Evolutionary conservation across 108 stramenopile species (phyloP).

Genomic region (Seminavis robusta): DNA sequence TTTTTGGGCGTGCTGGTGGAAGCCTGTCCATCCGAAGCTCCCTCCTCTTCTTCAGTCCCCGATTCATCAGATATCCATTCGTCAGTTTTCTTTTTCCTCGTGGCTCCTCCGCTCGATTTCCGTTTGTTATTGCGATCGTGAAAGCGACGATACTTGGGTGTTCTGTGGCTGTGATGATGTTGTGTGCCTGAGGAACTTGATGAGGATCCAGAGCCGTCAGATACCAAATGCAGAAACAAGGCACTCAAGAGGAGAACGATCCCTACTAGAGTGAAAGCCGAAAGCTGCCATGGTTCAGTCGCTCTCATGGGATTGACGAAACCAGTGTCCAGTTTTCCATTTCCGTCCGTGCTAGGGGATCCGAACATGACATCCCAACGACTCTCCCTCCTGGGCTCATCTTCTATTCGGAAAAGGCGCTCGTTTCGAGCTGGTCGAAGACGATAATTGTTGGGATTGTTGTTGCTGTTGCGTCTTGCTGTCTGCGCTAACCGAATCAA

Average conservation of each 20-base stretch:
- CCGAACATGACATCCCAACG: not conserved
- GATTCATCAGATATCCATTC: constrained; percentile 4
- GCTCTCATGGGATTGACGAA: not conserved
- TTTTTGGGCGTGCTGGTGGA: not conserved
- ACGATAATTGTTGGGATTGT: not conserved
- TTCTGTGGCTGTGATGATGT: not conserved
- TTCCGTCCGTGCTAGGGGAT: not conserved
- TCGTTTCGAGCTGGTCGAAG: not conserved
- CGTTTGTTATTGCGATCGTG: constrained; percentile 1
- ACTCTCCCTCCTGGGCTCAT: no score
- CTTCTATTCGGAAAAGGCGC: no score
- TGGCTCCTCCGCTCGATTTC: not conserved
- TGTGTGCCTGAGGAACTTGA: not conserved
- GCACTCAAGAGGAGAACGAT: constrained; percentile 25
- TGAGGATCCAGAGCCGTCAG: constrained; percentile 9
- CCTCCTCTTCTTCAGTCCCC: not conserved
- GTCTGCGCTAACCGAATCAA: no score
- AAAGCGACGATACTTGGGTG: not conserved
- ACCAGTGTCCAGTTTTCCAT: not conserved
- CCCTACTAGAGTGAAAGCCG: constrained; percentile 19
- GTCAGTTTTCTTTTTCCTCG: constrained; percentile 3
- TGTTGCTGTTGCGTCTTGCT: constrained; percentile 10
- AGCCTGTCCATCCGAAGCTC: not conserved
- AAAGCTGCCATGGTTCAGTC: constrained; percentile 48
- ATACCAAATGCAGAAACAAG: constrained; percentile 58